Base-by-base conservation (phyloP, 2,329 filamentous ascomycete genomes). In the Penicillium rolfsii region DNA sequence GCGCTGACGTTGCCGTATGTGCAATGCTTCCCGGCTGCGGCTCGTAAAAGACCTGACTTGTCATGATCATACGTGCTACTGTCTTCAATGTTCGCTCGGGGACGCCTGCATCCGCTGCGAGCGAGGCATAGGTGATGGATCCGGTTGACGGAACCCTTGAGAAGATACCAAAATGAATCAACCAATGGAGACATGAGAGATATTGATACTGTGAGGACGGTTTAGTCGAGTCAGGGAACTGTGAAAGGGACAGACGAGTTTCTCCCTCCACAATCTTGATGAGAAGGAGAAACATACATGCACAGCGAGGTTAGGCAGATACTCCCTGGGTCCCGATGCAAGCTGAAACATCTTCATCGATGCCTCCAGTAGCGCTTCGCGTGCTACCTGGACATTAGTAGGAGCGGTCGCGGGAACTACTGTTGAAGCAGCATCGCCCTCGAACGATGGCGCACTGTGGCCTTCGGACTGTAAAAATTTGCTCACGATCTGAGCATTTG, bases 41-140 rank as follows among this genome's bases (percentile, higher is more conserved):
- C 45, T 33, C 45, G 45, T 28, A n/a, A 14, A 49, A 49, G 26
- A 49, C 26, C 14, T 19, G 26, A 14, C 45, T 49, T 2, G 45
- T 49, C 45, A 49, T 49, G 45, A 19, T 33, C 45, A 49, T 49
- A 30, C 45, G 45, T 30, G 45, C 45, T 30, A 49, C 45, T n/a
- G 26, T 49, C 45, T 49, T 46, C 43, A 49, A 14, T 9, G 45
- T 24, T 14, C 45, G 14, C 45, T 33, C 45, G 2, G 45, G 45
- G 3, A 33, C 45, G 26, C 26, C 14, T 8, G 16, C 28, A 19
- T 28, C 45, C 5, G 14, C 45, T 5, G 45, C 45, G 5, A 48
- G 45, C 45, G 5, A 6, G 12, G 14, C 14, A 49, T 49, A 49
- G 26, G 45, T 5, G 26, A 33, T 49, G 9, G 24, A 30, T n/a